These are phyloP conservation scores for Amaranthus hypochondriacus DNA, from an alignment of 148 eudicot species.

Conservation along the genomic window DNA sequence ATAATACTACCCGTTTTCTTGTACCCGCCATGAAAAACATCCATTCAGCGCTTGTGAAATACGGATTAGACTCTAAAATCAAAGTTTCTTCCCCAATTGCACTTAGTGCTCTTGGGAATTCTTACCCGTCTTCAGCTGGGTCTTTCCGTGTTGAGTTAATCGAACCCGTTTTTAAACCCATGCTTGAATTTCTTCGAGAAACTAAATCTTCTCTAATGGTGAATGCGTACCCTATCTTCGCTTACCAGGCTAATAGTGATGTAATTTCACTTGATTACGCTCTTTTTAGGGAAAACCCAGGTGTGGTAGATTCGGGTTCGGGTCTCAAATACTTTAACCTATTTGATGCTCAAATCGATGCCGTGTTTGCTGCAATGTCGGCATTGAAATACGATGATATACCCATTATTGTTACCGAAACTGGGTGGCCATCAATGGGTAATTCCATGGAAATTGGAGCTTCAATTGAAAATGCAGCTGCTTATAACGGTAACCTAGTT, in stretches of 20 bases:
- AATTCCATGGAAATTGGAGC: conserved; percentile 73
- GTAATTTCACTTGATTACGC: conserved; percentile 83
- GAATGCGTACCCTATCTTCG: conserved; percentile 85
- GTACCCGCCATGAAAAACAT: conserved; percentile 72
- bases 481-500: conserved; percentile 71
- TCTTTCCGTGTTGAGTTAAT: conserved; percentile 53
- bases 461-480: conserved; percentile 57
- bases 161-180: conserved; percentile 58
- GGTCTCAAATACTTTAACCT: conserved; percentile 58
- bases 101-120: conserved; percentile 48
- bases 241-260: conserved; percentile 71
- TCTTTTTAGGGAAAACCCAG: conserved; percentile 64
- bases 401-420: conserved; percentile 60
- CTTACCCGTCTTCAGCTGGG: conserved; percentile 85
- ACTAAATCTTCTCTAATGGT: conserved; percentile 71
- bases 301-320: conserved; percentile 62
- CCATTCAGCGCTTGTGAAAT: conserved; percentile 44
- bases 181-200: conserved; percentile 53
- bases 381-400: conserved; percentile 62
- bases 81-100: conserved; percentile 89
- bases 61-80: conserved; percentile 35
- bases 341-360: conserved; percentile 85
- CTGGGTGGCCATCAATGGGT: conserved; percentile 96
- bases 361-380: conserved; percentile 83
- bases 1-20: conserved; percentile 55